Base-by-base conservation (phyloP, 306 rosid genomes). In the Pyrus communis region DNA sequence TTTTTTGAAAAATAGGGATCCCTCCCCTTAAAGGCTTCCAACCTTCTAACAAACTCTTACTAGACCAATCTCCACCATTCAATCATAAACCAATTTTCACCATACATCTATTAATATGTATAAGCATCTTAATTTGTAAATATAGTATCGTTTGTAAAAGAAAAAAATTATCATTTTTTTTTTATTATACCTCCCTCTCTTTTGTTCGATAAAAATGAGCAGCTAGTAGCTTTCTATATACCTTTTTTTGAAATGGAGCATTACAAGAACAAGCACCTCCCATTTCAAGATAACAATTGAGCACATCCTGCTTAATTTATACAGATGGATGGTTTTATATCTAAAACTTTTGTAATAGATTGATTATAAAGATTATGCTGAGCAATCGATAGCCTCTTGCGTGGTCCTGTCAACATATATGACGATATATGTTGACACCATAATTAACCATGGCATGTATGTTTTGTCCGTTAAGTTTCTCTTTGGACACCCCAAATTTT, bases 361-460 rank as follows among this genome's bases (percentile, higher is more conserved):
- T 35, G 45, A 62, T 49, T 49, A 38, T 25, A 14, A 65, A 18
- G 52, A 52, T 78, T 52, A 21, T 63, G 77, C 7, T 51, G 38
- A 30, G 71, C 31, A 75, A 68, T 75, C 79, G 62, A 31, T 46
- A 19, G 63, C 46, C 60, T 58, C 43, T 61, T 28, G 40, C n/a
- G 84, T 75, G 78, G 74, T 71, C 71, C 70, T 46, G 42, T 25
- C 27, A 25, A 25, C 27, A 25, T 25, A 25, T 25, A 25, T 25
- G 27, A 25, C 27, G 27, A 25, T 25, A 25, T 25, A 49, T 55
- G 58, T 75, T 72, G 82, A 79, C 70, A 73, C 78, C 75, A 77
- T 79, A 67, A 84, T 79, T 82, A 59, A 55, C 71, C 13, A 52
- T n/a, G 66, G 73, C 54, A 11, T 81, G 69, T 54, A 11, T 78